Evolutionary conservation across 2,329 filamentous ascomycete species (phyloP).

Genomic region (Calonectria henricotiae): DNA sequence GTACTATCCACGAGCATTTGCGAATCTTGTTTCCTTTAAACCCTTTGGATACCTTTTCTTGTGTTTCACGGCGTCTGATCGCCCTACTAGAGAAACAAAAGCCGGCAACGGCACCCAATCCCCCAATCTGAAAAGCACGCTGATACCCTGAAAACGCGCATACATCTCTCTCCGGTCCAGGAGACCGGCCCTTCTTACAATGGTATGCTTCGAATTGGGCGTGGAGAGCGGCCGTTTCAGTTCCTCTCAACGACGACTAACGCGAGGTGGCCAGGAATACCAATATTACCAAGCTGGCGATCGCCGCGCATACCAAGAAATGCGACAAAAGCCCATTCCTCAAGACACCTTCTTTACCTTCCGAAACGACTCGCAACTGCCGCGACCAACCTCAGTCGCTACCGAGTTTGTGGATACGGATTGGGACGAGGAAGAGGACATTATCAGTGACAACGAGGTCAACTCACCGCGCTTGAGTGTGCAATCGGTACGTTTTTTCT

Average conservation of each 20-base stretch:
- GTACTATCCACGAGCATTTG: conserved; percentile 56
- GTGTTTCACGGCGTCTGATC: conserved; percentile 52
- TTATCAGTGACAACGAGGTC: conserved; percentile 74
- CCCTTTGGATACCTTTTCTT: conserved; percentile 41
- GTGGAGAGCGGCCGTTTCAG: neutral
- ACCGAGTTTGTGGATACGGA: conserved; percentile 88
- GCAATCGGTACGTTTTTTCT: conserved; percentile 75
- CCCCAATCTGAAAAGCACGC: conserved; percentile 12
- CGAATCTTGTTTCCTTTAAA: conserved; percentile 54
- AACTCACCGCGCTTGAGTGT: conserved; percentile 79
- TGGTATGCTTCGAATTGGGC: conserved; percentile 54
- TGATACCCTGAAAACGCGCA: conserved; percentile 37
- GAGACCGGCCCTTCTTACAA: conserved; percentile 49
- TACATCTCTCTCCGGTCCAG: conserved; percentile 39
- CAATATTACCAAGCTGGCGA: conserved; percentile 58
- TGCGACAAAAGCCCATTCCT: conserved; percentile 67
- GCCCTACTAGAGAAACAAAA: conserved; percentile 50
- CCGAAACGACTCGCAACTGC: conserved; percentile 64
- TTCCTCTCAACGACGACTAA: conserved; percentile 12
- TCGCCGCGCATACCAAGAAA: conserved; percentile 63
- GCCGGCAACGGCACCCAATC: conserved; percentile 60
- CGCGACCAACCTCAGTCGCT: conserved; percentile 77
- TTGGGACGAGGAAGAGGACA: conserved; percentile 74
- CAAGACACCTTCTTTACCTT: conserved; percentile 76
- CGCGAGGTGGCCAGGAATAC: conserved; percentile 55